Conservation (phyloP, 371 early-diverging fungal genomes). For the Choanephora cucurbitarum region DNA sequence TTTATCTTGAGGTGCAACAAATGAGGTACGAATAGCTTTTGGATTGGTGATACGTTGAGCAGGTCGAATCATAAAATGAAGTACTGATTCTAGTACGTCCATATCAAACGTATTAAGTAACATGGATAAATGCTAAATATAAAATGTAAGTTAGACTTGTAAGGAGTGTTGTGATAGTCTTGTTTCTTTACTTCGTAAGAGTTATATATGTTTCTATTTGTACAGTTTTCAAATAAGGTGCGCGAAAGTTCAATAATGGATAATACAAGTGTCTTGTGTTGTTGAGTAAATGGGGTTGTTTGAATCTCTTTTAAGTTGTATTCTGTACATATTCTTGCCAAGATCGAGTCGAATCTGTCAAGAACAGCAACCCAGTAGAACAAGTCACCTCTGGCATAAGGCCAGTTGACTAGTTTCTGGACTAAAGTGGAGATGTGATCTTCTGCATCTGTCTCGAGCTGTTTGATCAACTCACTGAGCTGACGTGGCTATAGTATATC, state of each 20-base stretch:
- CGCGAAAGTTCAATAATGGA: conserved; percentile 78
- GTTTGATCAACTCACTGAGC: conserved; percentile 57
- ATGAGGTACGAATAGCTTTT: conserved; percentile 64
- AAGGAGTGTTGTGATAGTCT: too few relatives aligned
- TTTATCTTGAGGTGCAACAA: conserved; percentile 65
- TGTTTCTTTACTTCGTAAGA: conserved; percentile 79
- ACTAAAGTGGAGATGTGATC: conserved; percentile 57
- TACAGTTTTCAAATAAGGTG: conserved; percentile 89
- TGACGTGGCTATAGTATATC: conserved; percentile 49
- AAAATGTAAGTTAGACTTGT: not conserved
- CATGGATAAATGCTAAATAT: conserved; percentile 11
- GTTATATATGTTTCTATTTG: conserved; percentile 91
- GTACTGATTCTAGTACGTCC: conserved; percentile 70
- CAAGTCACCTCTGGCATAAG: conserved; percentile 86
- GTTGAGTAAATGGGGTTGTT: conserved; percentile 53
- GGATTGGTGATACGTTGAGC: conserved; percentile 82
- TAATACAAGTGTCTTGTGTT: conserved; percentile 61
- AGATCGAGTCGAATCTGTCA: conserved; percentile 87
- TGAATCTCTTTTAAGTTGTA: conserved; percentile 69
- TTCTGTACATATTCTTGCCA: conserved; percentile 65
- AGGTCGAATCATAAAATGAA: conserved; percentile 78
- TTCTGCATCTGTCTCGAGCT: conserved; percentile 56
- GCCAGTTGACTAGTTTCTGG: conserved; percentile 65
- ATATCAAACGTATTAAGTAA: conserved; percentile 73
- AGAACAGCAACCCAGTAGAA: conserved; percentile 94